A percentile compares a stretch with the other conserved stretches of the same genome.
phyloP scores from a whole-genome alignment of 1,284 basidiomycete species.

The Cerioporus squamosus region DNA sequence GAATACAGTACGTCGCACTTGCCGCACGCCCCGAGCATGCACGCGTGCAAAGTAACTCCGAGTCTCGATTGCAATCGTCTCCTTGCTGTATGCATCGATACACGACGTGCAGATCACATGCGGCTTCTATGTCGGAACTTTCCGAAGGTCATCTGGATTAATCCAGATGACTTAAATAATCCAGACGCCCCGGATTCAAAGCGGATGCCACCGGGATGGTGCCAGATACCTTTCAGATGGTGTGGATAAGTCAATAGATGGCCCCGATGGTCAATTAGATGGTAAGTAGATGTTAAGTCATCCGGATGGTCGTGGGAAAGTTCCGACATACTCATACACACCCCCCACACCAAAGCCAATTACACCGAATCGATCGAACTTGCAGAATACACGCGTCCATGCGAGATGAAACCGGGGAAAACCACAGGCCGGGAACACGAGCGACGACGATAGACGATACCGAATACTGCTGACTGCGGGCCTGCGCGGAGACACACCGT shows the following conservation, averaged over 20 bases:
- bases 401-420: conserved; percentile 9
- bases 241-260: too few species aligned
- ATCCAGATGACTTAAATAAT: too few species aligned
- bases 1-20: background rate
- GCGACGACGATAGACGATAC: background rate
- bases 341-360: conserved; percentile 9
- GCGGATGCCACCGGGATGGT: too few species aligned
- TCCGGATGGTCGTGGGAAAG: too few species aligned
- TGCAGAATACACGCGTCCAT: conserved; percentile 8
- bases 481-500: background rate
- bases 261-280: too few species aligned
- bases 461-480: conserved; percentile 7
- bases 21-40: background rate
- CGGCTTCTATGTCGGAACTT: too few species aligned
- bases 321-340: conserved; percentile 10
- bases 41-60: conserved; percentile 2
- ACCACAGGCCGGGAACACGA: conserved; percentile 10
- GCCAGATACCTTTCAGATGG: too few species aligned
- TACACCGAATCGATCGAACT: conserved; percentile 11
- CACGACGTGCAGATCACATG: conserved; percentile 15
- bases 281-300: too few species aligned
- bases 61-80: conserved; percentile 12
- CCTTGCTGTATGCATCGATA: conserved; percentile 11
- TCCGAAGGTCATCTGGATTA: too few species aligned
- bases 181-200: too few species aligned